Conservation (phyloP, 768 basidiomycete species). For the Tulasnella calospora region DNA sequence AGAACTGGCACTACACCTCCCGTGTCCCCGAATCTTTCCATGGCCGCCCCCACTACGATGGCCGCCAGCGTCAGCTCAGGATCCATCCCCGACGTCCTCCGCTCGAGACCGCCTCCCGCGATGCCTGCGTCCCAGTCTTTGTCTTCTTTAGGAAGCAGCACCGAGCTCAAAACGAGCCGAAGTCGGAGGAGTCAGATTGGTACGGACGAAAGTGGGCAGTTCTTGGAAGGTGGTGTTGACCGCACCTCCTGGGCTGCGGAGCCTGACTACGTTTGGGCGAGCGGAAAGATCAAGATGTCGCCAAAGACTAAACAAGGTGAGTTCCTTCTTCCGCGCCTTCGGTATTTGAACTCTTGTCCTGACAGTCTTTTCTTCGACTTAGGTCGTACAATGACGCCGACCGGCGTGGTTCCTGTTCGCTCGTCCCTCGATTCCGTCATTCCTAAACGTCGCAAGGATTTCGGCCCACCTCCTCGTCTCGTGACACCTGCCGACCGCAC, state of each 20-base stretch:
- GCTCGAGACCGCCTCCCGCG: neutral
- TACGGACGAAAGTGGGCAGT: conserved; percentile 1
- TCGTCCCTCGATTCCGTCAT: conserved; percentile 16
- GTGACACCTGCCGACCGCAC: neutral
- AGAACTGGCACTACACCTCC: conserved; percentile 2
- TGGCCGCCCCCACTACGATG: neutral
- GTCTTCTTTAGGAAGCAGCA: neutral
- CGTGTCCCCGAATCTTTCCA: neutral
- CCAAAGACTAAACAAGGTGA: conserved; percentile 1
- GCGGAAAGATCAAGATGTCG: conserved; percentile 5
- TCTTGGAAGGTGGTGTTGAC: conserved; percentile 17
- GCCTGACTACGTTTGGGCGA: conserved; percentile 22
- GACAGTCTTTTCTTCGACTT: neutral
- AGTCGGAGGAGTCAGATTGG: neutral
- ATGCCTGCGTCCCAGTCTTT: neutral
- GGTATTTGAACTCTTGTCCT: neutral
- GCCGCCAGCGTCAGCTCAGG: neutral
- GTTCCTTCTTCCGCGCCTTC: neutral
- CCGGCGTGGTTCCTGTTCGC: neutral
- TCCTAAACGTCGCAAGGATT: conserved; percentile 17
- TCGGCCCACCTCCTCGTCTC: conserved; percentile 9
- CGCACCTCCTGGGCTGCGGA: conserved; percentile 16
- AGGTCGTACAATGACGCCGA: neutral
- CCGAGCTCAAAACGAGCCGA: neutral
- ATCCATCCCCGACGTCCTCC: neutral